These are phyloP conservation scores for Neocatenulostroma microsporum DNA, from an alignment of 2,329 filamentous ascomycete species.

Conservation along the genomic window DNA sequence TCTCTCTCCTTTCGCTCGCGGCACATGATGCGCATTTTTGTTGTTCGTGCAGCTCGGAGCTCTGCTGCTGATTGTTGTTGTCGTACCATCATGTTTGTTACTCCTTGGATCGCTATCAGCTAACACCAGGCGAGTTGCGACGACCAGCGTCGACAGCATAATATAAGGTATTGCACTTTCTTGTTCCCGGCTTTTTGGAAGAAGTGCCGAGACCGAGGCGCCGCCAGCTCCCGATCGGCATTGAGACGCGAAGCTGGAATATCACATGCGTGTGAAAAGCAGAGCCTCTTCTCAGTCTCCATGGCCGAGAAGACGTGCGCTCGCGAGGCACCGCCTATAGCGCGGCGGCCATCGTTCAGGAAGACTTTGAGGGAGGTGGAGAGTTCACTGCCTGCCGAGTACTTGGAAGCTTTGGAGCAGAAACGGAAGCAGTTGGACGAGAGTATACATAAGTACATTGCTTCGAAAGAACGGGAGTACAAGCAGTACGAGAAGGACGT, in stretches of 20 bases:
- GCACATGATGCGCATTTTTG: no score
- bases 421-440: constrained; percentile 32
- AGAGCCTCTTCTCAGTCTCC: not conserved
- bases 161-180: no score
- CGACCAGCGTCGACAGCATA: no score
- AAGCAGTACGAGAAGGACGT: constrained; percentile 30
- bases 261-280: constrained; percentile 1
- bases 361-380: constrained; percentile 12
- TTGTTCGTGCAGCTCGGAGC: no score
- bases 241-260: not conserved
- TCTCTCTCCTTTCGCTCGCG: no score
- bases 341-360: constrained; percentile 16
- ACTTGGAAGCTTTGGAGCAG: constrained; percentile 27
- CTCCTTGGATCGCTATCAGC: no score
- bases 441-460: constrained; percentile 32
- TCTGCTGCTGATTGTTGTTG: no score
- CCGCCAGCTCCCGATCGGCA: constrained; percentile 39
- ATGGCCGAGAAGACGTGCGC: constrained; percentile 8
- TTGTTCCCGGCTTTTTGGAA: no score
- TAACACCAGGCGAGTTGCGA: no score
- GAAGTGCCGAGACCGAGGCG: constrained; percentile 54
- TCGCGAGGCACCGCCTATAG: not conserved
- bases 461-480: constrained; percentile 31
- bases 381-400: constrained; percentile 22
- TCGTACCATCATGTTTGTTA: no score